phyloP scores from a whole-genome alignment of 1,284 basidiomycete species.

The Puccinia coronata region DNA sequence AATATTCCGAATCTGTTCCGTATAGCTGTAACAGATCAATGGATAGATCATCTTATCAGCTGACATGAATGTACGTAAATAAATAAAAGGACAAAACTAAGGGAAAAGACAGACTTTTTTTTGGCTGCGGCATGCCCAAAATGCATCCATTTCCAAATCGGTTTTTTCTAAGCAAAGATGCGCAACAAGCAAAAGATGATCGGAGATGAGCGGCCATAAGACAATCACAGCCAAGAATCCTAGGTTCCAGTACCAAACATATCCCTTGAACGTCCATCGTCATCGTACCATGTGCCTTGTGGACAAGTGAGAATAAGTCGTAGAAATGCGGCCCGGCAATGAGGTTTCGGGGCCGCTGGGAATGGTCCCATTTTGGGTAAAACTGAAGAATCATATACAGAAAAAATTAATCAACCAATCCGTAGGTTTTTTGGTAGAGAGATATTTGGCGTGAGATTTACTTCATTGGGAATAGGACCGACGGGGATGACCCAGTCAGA shows the following conservation, averaged over 20 bases:
- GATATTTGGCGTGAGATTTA: conserved; percentile 56
- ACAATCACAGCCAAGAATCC: conserved; percentile 67
- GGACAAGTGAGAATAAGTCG: conserved; percentile 80
- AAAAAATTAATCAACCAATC: not conserved
- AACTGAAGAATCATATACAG: conserved; percentile 50
- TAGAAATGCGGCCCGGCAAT: conserved; percentile 94
- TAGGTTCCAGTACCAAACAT: conserved; percentile 64
- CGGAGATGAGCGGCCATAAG: conserved; percentile 72
- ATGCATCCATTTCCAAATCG: conserved; percentile 61
- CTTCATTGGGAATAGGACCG: conserved; percentile 88
- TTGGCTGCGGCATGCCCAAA: conserved; percentile 78
- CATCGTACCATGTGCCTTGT: conserved; percentile 76
- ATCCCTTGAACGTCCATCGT: conserved; percentile 82
- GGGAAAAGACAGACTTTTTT: conserved; percentile 65
- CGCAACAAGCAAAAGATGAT: not conserved
- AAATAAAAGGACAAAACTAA: not conserved
- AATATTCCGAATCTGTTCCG: conserved; percentile 76
- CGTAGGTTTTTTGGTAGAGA: not conserved
- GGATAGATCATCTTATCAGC: not conserved
- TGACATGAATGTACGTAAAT: not conserved
- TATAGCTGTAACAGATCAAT: conserved; percentile 61
- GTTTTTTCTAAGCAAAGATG: conserved; percentile 6
- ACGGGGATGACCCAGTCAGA: conserved; percentile 67
- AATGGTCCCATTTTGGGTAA: conserved; percentile 57
- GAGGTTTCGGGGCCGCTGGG: conserved; percentile 70